Evolutionary conservation across 2,329 filamentous ascomycete genomes (phyloP), one percentile per base, ranked within the genome.

Genomic region (Ambrosiella xylebori): DNA sequence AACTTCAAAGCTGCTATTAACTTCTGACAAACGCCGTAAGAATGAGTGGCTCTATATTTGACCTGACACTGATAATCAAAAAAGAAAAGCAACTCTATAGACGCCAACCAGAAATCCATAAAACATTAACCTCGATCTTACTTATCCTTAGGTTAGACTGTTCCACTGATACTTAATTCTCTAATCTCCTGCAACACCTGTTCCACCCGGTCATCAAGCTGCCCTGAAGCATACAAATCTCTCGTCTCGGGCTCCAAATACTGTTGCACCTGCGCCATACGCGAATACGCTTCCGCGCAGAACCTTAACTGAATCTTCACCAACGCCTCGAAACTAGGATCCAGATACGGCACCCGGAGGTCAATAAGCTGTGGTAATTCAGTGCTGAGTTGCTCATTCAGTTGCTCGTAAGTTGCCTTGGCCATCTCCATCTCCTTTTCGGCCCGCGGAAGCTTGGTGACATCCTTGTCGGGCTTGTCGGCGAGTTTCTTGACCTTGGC

Each of bases 201-300:
- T 72, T 98, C 93, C 37, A 98, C 93, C 63, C 88, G 76, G 61
- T 83, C 85, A 69, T 98, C 93, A 65, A 98, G 74, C 63, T 96
- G 87, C 35, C 93, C 93, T 65, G 89, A 83, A 1, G 93, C 93
- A 70, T 98, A 98, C 71, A 96, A 86, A 63, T 98, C 93, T 70
- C 93, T 80, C 56, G 91, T 97, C 67, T 95, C 89, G 37, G 91
- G 86, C 68, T 97, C 93, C 38, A 98, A 77, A 69, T 96, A 97
- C 73, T 98, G 93, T 74, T 98, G 93, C 59, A 98, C 94, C 74
- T 98, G 94, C 35, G 94, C 93, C 93, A 98, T 98, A 53, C 93
- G 79, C 62, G 84, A 90, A 71, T 98, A 98, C 1, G 93, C 93
- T 73, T 98, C 93, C 7, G 94, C 93, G 67, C 94, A 98, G 75